A percentile compares a stretch with the other conserved stretches of the same genome.
phyloP scores from a whole-genome alignment of 83 land plant species.

The Isoetes engelmannii region DNA sequence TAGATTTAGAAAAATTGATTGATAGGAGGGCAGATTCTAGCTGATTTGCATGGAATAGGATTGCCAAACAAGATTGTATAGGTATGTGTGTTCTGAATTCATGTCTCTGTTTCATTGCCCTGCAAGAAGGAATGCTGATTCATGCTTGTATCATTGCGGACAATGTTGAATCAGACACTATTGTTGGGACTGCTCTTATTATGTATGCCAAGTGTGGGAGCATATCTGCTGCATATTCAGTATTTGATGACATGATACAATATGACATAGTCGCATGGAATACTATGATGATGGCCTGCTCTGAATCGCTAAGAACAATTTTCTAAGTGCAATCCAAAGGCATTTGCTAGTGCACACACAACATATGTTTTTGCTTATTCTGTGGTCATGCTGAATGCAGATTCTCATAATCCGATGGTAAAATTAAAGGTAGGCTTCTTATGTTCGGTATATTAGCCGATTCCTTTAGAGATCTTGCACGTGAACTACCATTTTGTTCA shows the following conservation, averaged over 20 bases:
- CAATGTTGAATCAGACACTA: constrained; percentile 15
- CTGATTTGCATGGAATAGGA: constrained; percentile 39
- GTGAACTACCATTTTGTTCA: too few species aligned
- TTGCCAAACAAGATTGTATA: constrained; percentile 32
- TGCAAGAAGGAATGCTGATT: constrained; percentile 30
- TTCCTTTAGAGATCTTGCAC: too few species aligned
- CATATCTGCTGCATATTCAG: constrained; percentile 19
- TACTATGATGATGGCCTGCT: constrained; percentile 25
- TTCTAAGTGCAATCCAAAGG: constrained; percentile 94
- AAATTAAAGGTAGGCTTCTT: constrained; percentile 97
- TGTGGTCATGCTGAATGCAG: constrained; percentile 97
- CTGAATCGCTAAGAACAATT: constrained; percentile 57
- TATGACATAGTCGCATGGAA: constrained; percentile 30
- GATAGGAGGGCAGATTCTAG: constrained; percentile 32
- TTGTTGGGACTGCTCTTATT: constrained; percentile 28
- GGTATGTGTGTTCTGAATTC: constrained; percentile 36
- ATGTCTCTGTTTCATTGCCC: constrained; percentile 24
- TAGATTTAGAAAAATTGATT: constrained; percentile 29
- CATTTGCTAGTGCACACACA: constrained; percentile 92
- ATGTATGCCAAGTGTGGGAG: constrained; percentile 50
- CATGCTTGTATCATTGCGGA: constrained; percentile 21
- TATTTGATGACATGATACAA: constrained; percentile 19
- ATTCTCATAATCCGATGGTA: constrained; percentile 98
- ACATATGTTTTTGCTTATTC: constrained; percentile 98
- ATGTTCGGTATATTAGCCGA: too few species aligned